Evolutionary conservation across 2,329 filamentous ascomycete genomes (phyloP).

Genomic region (Exophiala phaeomuriformis): DNA sequence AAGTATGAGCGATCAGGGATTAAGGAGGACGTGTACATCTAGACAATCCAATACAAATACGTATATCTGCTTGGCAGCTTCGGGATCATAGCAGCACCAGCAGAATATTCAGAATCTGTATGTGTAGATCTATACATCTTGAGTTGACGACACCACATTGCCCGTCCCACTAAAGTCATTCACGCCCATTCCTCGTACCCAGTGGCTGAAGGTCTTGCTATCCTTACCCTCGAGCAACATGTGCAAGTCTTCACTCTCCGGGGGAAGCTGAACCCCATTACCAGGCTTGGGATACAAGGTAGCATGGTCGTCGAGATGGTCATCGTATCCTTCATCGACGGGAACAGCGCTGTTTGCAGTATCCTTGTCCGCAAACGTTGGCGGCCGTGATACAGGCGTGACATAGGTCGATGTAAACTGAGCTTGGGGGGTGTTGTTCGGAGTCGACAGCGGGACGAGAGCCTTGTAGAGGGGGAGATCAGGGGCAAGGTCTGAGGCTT

Average conservation of each 20-base stretch:
- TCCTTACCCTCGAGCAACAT: constrained; percentile 55
- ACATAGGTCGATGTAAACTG: constrained; percentile 24
- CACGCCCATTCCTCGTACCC: constrained; percentile 18
- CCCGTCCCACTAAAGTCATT: constrained; percentile 18
- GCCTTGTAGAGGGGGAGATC: constrained; percentile 25
- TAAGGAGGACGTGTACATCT: too few species aligned
- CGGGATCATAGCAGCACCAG: too few species aligned
- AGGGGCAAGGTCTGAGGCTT: constrained; percentile 25
- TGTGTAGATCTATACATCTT: not conserved
- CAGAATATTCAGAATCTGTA: too few species aligned
- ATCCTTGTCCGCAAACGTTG: constrained; percentile 3
- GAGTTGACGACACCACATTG: constrained; percentile 2
- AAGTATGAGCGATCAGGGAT: too few species aligned
- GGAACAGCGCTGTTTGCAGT: constrained; percentile 11
- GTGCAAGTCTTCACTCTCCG: constrained; percentile 52
- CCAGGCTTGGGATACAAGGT: constrained; percentile 58
- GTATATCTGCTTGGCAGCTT: too few species aligned
- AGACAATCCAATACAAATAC: too few species aligned
- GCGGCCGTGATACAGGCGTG: constrained; percentile 16
- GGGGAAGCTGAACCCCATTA: constrained; percentile 49
- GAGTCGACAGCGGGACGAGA: constrained; percentile 11
- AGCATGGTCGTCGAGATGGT: constrained; percentile 50
- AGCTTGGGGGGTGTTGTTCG: constrained; percentile 11
- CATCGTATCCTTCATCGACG: constrained; percentile 36
- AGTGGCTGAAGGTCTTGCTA: constrained; percentile 52